Evolutionary conservation across 148 eudicot species (phyloP).

Genomic region (Silene conica): DNA sequence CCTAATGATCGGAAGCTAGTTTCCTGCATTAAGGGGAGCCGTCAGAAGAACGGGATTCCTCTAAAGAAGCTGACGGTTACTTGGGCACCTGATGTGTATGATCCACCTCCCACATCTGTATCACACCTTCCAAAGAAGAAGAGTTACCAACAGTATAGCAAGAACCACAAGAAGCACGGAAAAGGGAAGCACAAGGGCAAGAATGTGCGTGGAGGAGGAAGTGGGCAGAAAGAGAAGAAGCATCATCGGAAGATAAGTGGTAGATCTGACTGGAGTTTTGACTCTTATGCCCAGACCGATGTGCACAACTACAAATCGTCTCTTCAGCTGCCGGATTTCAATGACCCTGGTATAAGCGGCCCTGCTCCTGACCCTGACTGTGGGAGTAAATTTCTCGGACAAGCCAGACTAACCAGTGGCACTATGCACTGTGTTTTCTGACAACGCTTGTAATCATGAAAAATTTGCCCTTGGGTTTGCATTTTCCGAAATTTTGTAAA

Average conservation of each 20-base stretch:
- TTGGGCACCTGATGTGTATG: constrained; percentile 96
- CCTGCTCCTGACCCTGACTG: constrained; percentile 43
- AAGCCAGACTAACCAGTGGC: constrained; percentile 26
- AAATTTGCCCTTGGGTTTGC: constrained; percentile 7
- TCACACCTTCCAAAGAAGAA: constrained; percentile 47
- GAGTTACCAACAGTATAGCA: constrained; percentile 36
- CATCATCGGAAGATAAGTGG: constrained; percentile 40
- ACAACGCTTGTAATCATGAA: constrained; percentile 36
- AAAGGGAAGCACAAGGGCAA: constrained; percentile 72
- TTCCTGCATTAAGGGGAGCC: constrained; percentile 86
- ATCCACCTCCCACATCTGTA: constrained; percentile 64
- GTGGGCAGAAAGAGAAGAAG: constrained; percentile 59
- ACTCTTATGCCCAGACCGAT: constrained; percentile 25
- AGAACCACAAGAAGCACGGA: constrained; percentile 52
- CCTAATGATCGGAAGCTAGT: constrained; percentile 59
- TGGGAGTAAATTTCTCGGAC: constrained; percentile 60
- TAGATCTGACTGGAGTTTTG: constrained; percentile 32
- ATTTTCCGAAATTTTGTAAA: constrained; percentile 9
- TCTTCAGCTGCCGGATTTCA: constrained; percentile 37
- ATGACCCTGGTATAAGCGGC: constrained; percentile 33
- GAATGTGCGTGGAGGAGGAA: constrained; percentile 39
- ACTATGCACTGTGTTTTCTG: constrained; percentile 52
- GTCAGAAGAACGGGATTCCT: constrained; percentile 61
- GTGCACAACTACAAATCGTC: constrained; percentile 25
- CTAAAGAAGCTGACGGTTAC: constrained; percentile 52